phyloP scores from a whole-genome alignment of 2,329 filamentous ascomycete genomes.

The Aspergillus chevalieri region DNA sequence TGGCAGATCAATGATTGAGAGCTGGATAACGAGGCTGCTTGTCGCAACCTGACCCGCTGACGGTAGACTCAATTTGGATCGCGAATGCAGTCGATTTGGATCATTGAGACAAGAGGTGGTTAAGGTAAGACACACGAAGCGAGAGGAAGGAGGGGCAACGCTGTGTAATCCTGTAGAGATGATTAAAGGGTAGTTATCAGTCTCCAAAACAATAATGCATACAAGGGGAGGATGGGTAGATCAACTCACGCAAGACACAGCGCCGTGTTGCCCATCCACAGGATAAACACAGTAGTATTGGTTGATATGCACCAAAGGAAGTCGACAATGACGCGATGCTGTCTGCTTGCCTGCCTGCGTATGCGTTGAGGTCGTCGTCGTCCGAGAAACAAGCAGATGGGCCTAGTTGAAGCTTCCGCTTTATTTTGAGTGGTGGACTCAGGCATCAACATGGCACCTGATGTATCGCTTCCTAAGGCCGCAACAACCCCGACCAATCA shows the following conservation, averaged over 20 bases:
- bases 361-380: conserved; percentile 26
- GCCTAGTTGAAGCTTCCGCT: conserved; percentile 16
- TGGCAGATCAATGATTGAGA: background rate
- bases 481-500: conserved; percentile 9
- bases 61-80: background rate
- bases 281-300: conserved; percentile 11
- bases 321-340: conserved; percentile 15
- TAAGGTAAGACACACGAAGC: no score
- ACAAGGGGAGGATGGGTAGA: background rate
- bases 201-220: background rate
- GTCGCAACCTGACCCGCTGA: background rate
- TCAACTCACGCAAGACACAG: conserved; percentile 23
- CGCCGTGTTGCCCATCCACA: conserved; percentile 17
- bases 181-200: background rate
- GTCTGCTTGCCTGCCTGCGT: conserved; percentile 9
- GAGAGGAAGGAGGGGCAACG: no score
- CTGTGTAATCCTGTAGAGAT: background rate
- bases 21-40: background rate
- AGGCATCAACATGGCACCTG: conserved; percentile 27
- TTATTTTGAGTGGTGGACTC: conserved; percentile 16
- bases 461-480: conserved; percentile 19
- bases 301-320: conserved; percentile 12
- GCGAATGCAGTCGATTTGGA: no score
- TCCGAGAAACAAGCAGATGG: conserved; percentile 29
- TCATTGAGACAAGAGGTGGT: no score